Evolutionary conservation across 305 asterid species (phyloP).

Genomic region (Fraxinus angustifolia): DNA sequence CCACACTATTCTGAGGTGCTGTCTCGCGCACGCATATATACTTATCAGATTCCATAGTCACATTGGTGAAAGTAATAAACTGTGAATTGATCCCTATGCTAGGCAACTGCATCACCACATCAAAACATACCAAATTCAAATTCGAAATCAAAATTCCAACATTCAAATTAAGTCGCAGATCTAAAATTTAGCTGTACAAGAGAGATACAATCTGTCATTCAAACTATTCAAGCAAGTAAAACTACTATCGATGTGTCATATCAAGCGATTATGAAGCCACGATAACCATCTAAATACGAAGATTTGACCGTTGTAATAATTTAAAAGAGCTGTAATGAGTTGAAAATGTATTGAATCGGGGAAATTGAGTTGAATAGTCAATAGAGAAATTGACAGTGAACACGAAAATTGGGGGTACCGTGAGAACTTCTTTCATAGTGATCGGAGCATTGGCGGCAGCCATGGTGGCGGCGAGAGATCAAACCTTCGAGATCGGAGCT

Average conservation of each 20-base stretch:
- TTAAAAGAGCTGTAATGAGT: constrained; percentile 17
- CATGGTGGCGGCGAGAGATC: constrained; percentile 35
- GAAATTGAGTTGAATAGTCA: constrained; percentile 9
- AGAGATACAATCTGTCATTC: constrained; percentile 20
- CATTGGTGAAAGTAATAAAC: constrained; percentile 94
- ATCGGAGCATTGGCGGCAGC: constrained; percentile 68
- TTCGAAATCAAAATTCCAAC: constrained; percentile 18
- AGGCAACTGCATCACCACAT: constrained; percentile 67
- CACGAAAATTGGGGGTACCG: constrained; percentile 34
- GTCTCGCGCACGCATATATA: constrained; percentile 97
- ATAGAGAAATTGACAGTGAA: neutral
- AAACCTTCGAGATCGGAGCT: constrained; percentile 31
- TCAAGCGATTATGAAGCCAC: constrained; percentile 19
- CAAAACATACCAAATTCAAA: constrained; percentile 30
- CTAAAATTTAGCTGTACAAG: constrained; percentile 25
- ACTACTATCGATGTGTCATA: constrained; percentile 20
- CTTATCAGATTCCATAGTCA: constrained; percentile 98
- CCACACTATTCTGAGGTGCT: constrained; percentile 90
- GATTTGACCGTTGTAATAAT: neutral
- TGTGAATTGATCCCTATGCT: constrained; percentile 95
- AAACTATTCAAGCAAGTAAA: constrained; percentile 19
- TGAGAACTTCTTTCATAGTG: constrained; percentile 60
- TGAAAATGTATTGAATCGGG: constrained; percentile 9
- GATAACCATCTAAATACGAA: neutral
- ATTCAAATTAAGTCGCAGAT: constrained; percentile 28